Evolutionary conservation across 805 yeast species (phyloP), one percentile per base, ranked within the genome.

Genomic region (Trichomonascus vanleenenianus): DNA sequence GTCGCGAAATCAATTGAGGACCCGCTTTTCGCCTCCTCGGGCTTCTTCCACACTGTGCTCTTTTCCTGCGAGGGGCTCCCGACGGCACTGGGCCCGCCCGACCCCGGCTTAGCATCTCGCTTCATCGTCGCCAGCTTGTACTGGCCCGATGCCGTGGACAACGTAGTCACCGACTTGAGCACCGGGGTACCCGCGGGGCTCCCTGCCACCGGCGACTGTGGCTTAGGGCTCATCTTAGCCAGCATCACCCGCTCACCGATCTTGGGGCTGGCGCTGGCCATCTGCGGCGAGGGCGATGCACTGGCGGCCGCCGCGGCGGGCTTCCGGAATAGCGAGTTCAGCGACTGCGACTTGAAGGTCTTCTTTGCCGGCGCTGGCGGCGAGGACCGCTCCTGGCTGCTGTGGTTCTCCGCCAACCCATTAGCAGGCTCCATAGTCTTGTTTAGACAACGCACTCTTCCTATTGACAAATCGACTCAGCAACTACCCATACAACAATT

Each of bases 321-420:
- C 25, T 46, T 41, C 11, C 54, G 45, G 33, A 66, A 65, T 39
- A 65, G 50, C 27, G 57, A 50, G 49, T 63, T 66, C 19, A 66
- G 58, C 22, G 61, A 58, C 50, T 64, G 67, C 10, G 68, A 58
- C 50, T 64, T 64, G 57, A 63, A 66, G 35, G 59, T 49, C 30
- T 37, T 37, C 27, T 15, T 22, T 8, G 8, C 27, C 4, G 27
- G 27, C 8, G 27, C 27, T 4, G 27, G 27, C 27, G 27, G 27
- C 27, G 27, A 22, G 27, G 27, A 4, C 27, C 27, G 27, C 27
- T 22, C 27, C 27, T 22, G 27, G 27, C 27, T n/a, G n/a, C n/a
- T 22, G 27, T 22, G 27, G 27, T 22, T 22, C 27, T 22, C 27
- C 27, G 27, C 27, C 27, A 22, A 22, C 27, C 27, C 27, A 22